Base-by-base conservation (phyloP, 306 rosid genomes). In the Rubus parviflorus region DNA sequence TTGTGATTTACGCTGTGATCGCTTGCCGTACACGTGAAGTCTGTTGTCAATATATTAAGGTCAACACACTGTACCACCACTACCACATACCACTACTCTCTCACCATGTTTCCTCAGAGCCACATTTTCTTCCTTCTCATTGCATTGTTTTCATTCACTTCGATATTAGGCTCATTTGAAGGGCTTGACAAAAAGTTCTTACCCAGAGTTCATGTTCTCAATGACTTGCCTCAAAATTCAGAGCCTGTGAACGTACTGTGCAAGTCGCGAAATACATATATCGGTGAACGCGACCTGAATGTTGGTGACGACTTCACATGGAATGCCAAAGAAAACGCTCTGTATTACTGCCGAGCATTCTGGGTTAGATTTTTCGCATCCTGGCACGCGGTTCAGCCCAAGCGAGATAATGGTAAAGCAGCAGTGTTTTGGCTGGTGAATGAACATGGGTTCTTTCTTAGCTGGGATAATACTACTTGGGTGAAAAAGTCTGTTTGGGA, bases 401-500 rank as follows among this genome's bases (percentile, higher is more conserved):
- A 70, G 25, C 73, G 81, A 71, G 81, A 78, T 37, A 0, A 3
- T 0, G 76, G 71, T 20, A 68, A 49, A 16, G 51, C 2, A 2
- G 41, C 81, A 7, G 76, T 70, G 23, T 76, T 71, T 73, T 81
- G 85, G 85, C n/a, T 42, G 77, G 57, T 76, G 8, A 63, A 77
- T 8, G 22, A 77, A 12, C 17, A 52, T 45, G 81, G 81, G 0
- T 76, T 81, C 46, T 71, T 62, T 65, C 78, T 70, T 4, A 81
- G 85, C 16, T 81, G 75, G 81, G 71, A 81, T 76, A 76, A 76
- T 13, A 42, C 81, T 16, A 64, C 19, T 45, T 81, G 85, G 68
- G 63, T 64, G 0, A 64, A 35, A 40, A 35, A 53, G 43, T 49
- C 68, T 71, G 7, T 5, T 17, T 81, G 85, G 78, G 19, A 76